Conservation (phyloP, 148 eudicot genomes). For the Agrostemma githago region DNA sequence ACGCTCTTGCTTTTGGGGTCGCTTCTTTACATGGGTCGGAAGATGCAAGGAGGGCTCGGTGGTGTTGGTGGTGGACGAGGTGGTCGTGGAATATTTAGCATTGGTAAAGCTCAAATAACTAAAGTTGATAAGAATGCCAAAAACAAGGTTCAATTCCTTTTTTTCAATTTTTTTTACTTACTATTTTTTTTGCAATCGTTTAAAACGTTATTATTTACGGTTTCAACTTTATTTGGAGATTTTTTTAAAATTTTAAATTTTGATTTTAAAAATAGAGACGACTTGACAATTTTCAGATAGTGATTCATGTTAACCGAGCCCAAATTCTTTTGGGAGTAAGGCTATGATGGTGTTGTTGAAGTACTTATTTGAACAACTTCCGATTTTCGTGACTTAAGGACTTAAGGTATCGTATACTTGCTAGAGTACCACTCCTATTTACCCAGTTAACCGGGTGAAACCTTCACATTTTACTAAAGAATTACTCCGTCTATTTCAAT, state of each 20-base stretch:
- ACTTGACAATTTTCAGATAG: too few relatives aligned
- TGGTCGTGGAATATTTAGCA: conserved; percentile 74
- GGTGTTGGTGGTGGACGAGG: conserved; percentile 63
- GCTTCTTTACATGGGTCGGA: conserved; percentile 64
- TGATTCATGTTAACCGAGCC: too few relatives aligned
- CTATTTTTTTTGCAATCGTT: too few relatives aligned
- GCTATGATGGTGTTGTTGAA: background rate
- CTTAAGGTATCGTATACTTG: background rate
- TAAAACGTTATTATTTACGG: too few relatives aligned
- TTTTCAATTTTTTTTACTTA: background rate
- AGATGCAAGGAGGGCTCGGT: conserved; percentile 87
- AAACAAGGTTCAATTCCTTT: conserved; percentile 50
- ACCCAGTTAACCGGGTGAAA: background rate
- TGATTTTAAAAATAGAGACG: too few relatives aligned
- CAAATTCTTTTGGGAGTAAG: too few relatives aligned
- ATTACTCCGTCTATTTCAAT: background rate
- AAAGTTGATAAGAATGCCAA: conserved; percentile 81
- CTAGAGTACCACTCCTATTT: background rate
- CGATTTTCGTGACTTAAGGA: background rate
- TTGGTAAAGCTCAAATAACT: conserved; percentile 70
- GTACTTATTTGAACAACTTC: background rate
- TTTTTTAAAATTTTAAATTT: too few relatives aligned
- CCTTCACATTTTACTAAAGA: background rate
- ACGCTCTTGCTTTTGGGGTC: conserved; percentile 63
- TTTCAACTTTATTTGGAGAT: too few relatives aligned